phyloP scores from a whole-genome alignment of 768 basidiomycete species.

The Calocybe indica region DNA sequence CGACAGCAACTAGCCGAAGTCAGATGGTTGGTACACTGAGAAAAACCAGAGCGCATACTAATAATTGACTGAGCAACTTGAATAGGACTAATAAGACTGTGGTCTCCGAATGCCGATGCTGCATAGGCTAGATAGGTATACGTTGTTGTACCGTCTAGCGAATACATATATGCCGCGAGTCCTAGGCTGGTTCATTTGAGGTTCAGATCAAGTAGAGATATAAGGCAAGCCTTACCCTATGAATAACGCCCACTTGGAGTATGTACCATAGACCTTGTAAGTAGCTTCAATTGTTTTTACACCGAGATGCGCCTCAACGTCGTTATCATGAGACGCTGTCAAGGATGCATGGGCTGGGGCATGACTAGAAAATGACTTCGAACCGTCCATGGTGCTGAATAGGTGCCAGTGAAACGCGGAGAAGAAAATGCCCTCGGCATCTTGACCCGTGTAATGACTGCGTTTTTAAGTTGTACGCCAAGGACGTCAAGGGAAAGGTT shows the following conservation, averaged over 20 bases:
- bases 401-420: too few relatives aligned
- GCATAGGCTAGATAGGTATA: constrained; percentile 58
- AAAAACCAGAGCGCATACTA: constrained; percentile 25
- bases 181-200: constrained; percentile 36
- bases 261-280: constrained; percentile 44
- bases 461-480: too few relatives aligned
- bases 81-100: constrained; percentile 51
- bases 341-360: too few relatives aligned
- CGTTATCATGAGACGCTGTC: constrained; percentile 1
- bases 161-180: constrained; percentile 72
- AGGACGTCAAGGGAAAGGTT: too few relatives aligned
- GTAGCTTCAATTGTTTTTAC: constrained; percentile 46
- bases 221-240: constrained; percentile 34
- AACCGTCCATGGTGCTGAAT: too few relatives aligned
- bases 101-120: constrained; percentile 43
- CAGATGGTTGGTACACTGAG: background rate
- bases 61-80: constrained; percentile 50
- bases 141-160: constrained; percentile 66
- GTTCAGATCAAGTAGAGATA: background rate
- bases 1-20: constrained; percentile 26
- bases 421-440: too few relatives aligned
- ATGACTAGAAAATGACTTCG: too few relatives aligned
- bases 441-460: too few relatives aligned
- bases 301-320: constrained; percentile 27
- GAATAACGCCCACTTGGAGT: constrained; percentile 56